These are phyloP conservation scores for Chlamydomonas sphaeroides DNA, from an alignment of 139 green algal genomes.

Conservation along the genomic window DNA sequence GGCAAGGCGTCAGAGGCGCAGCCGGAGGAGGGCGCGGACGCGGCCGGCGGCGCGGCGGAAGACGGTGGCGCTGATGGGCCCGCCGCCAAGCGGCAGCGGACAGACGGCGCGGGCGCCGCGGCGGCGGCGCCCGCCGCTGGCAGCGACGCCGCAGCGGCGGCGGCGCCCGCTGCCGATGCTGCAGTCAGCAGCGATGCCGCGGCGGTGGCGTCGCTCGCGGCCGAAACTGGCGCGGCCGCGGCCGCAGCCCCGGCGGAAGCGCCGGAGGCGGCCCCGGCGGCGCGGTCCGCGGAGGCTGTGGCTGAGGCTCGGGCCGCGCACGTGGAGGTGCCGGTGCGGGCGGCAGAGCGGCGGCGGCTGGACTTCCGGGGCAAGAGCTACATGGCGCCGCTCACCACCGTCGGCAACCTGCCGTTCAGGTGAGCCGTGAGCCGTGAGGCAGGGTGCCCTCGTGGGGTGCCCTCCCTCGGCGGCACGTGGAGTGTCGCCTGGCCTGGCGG, in stretches of 20 bases:
- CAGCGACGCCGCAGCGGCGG: too few species aligned
- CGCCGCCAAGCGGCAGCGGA: conserved; percentile 14
- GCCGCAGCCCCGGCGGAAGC: not conserved
- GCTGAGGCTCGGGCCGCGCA: conserved; percentile 15
- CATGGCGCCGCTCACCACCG: conserved; percentile 96
- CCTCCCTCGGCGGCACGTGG: not conserved
- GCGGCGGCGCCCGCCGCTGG: conserved; percentile 21
- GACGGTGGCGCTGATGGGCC: not conserved
- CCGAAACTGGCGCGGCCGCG: not conserved
- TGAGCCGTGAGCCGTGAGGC: too few species aligned
- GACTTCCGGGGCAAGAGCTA: conserved; percentile 91
- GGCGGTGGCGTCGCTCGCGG: not conserved
- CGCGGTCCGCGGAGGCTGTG: conserved; percentile 8
- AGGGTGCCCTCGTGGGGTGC: too few species aligned
- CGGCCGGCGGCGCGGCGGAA: not conserved
- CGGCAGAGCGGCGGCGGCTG: conserved; percentile 63
- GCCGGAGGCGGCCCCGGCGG: not conserved
- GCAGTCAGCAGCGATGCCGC: not conserved
- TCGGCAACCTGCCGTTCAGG: conserved; percentile 96
- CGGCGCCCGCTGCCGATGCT: not conserved
- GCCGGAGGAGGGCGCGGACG: not conserved
- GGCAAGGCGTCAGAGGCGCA: conserved; percentile 1
- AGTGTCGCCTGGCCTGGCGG: too few species aligned
- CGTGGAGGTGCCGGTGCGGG: conserved; percentile 53
- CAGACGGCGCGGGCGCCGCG: not conserved